A percentile compares a stretch with the other conserved stretches of the same genome.
Conservation (phyloP, 129 eudicot genomes). For the Flaveria sonorensis region DNA sequence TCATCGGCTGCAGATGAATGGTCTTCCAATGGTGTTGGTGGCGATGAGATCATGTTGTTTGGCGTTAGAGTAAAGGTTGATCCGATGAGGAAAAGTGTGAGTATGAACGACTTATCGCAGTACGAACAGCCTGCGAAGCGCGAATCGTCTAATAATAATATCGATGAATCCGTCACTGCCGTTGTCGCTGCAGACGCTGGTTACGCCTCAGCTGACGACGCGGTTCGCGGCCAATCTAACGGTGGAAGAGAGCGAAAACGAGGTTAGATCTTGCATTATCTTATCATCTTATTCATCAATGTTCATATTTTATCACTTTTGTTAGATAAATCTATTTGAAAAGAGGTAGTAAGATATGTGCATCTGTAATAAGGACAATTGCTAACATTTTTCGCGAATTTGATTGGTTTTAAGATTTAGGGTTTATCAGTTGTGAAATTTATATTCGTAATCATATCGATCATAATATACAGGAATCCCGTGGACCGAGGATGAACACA, state of each 20-base stretch:
- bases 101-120: constrained; percentile 54
- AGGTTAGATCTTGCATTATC: constrained; percentile 39
- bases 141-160: constrained; percentile 27
- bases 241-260: constrained; percentile 52
- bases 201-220: constrained; percentile 59
- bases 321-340: too few relatives aligned
- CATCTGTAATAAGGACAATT: too few relatives aligned
- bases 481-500: constrained; percentile 70
- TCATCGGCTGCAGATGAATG: background rate
- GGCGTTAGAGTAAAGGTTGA: constrained; percentile 59
- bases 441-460: background rate
- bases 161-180: constrained; percentile 21
- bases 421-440: background rate
- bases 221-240: constrained; percentile 23
- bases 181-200: constrained; percentile 36
- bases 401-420: background rate
- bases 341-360: too few relatives aligned
- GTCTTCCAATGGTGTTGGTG: constrained; percentile 21
- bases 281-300: too few relatives aligned
- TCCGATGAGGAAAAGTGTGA: constrained; percentile 64
- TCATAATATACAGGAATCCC: constrained; percentile 41
- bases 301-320: too few relatives aligned
- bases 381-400: background rate
- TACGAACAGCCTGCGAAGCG: constrained; percentile 37
- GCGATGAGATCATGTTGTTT: constrained; percentile 51